phyloP scores from a whole-genome alignment of 2,329 filamentous ascomycete genomes.

The Colletotrichum phormii region DNA sequence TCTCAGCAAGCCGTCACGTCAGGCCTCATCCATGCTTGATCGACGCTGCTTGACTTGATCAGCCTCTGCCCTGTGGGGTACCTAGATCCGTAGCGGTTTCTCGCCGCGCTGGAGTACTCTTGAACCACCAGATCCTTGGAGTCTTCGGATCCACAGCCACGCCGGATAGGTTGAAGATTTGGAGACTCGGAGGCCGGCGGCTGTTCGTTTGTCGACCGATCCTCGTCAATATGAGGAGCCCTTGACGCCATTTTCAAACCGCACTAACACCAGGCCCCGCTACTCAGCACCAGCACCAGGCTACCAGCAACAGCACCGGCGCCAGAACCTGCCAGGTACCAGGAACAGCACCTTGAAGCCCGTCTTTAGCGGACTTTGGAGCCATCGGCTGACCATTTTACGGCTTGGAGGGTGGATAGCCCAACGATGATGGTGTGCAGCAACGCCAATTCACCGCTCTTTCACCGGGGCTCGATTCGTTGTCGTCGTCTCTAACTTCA shows the following conservation, averaged over 20 bases:
- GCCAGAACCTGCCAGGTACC: constrained; percentile 16
- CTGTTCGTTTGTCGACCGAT: background rate
- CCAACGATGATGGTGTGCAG: constrained; percentile 15
- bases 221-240: background rate
- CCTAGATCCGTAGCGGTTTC: background rate
- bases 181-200: background rate
- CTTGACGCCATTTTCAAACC: constrained; percentile 4
- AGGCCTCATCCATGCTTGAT: constrained; percentile 22
- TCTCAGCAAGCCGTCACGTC: background rate
- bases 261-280: background rate
- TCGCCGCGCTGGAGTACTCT: background rate
- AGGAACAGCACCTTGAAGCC: background rate
- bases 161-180: background rate
- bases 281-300: background rate
- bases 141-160: constrained; percentile 9
- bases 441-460: constrained; percentile 33
- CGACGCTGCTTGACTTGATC: constrained; percentile 16
- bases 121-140: no score
- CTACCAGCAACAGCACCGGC: background rate
- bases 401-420: constrained; percentile 12
- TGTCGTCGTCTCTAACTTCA: constrained; percentile 18
- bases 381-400: constrained; percentile 32
- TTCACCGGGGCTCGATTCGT: constrained; percentile 28
- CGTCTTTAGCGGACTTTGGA: constrained; percentile 2
- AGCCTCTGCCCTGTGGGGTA: constrained; percentile 11